Conservation (phyloP, 1,284 basidiomycete species). For the Ustilago shanxiensis region DNA sequence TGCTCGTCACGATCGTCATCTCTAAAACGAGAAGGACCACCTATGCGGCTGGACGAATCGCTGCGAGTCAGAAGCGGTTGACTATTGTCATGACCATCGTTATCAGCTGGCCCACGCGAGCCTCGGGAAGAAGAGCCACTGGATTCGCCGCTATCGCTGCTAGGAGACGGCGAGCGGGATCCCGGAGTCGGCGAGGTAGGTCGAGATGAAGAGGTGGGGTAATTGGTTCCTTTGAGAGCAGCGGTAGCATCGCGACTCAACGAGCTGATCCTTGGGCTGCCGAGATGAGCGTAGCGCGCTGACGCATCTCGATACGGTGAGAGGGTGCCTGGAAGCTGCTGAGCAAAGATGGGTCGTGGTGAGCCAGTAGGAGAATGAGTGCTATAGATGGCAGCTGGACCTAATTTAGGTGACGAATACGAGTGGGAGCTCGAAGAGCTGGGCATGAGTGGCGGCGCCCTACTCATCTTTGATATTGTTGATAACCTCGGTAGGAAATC, state of each 20-base stretch:
- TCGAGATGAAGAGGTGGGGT: conserved; percentile 63
- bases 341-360: conserved; percentile 55
- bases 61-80: conserved; percentile 22
- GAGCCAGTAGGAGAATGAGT: conserved; percentile 58
- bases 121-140: conserved; percentile 20
- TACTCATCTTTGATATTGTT: conserved; percentile 41
- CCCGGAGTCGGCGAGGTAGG: conserved; percentile 52
- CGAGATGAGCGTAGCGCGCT: conserved; percentile 56
- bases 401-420: conserved; percentile 51
- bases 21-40: conserved; percentile 2
- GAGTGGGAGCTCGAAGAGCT: conserved; percentile 32
- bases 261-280: conserved; percentile 63
- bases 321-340: conserved; percentile 58
- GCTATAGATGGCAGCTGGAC: conserved; percentile 42
- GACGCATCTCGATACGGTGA: conserved; percentile 66
- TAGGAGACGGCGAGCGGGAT: conserved; percentile 53
- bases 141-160: conserved; percentile 34
- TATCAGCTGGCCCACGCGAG: neutral
- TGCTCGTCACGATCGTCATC: conserved; percentile 14
- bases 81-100: neutral
- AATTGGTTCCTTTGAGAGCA: conserved; percentile 48
- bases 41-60: conserved; percentile 27
- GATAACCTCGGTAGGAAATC: neutral
- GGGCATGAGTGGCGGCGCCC: conserved; percentile 52
- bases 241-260: conserved; percentile 64